These are phyloP conservation scores for Anisodus tanguticus DNA, from an alignment of 257 asterid genomes.

Conservation along the genomic window DNA sequence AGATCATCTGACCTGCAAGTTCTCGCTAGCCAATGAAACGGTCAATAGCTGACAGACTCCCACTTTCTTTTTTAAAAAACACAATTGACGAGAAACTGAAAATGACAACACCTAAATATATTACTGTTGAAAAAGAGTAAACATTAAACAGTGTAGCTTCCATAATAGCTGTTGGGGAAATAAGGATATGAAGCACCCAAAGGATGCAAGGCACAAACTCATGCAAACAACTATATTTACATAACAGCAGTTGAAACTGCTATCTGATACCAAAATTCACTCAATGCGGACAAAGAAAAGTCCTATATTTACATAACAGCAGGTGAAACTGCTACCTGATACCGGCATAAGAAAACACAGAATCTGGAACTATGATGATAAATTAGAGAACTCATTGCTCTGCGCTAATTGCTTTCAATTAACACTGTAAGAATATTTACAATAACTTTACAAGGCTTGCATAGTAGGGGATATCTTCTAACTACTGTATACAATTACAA, in stretches of 20 bases:
- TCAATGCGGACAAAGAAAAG: background rate
- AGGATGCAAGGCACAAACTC: background rate
- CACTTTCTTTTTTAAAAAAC: background rate
- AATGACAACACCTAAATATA: background rate
- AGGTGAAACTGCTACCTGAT: background rate
- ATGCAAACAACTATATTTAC: background rate
- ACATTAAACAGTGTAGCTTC: background rate
- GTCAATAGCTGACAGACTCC: background rate
- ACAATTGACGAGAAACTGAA: background rate
- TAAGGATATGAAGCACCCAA: background rate
- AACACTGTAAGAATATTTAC: slow-evolving; percentile 30
- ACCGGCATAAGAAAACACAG: background rate
- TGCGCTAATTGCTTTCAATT: slow-evolving; percentile 33
- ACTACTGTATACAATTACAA: slow-evolving; percentile 33
- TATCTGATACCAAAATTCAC: background rate
- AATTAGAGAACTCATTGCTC: background rate
- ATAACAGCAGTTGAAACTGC: no score
- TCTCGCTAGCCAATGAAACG: background rate
- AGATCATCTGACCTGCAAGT: background rate
- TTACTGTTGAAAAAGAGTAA: background rate
- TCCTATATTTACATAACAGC: background rate
- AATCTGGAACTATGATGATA: background rate
- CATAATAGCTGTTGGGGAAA: background rate
- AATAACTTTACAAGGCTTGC: slow-evolving; percentile 34
- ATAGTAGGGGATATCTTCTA: slow-evolving; percentile 24